These are phyloP conservation scores for Gomphus sp. DNA, from an alignment of 1,284 basidiomycete species.

Conservation along the genomic window DNA sequence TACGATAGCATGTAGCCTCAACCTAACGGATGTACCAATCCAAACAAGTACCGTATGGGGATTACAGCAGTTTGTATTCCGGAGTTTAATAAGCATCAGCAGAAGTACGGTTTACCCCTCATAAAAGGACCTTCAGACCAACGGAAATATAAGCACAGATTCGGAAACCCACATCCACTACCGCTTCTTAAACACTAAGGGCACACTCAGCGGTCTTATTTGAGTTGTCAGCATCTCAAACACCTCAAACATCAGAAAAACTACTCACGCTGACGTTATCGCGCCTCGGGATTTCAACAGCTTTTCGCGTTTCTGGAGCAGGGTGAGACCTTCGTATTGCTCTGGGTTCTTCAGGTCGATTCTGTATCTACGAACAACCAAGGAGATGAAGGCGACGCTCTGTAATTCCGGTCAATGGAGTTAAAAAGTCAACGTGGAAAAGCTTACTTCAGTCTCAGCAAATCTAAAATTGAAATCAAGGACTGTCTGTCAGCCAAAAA, in stretches of 20 bases:
- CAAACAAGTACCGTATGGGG: too few species aligned
- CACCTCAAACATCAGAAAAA: background rate
- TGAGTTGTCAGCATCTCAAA: background rate
- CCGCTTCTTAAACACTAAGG: slow-evolving; percentile 4
- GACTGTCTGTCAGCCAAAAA: background rate
- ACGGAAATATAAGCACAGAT: too few species aligned
- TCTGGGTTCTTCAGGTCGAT: slow-evolving; percentile 15
- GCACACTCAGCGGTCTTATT: slow-evolving; percentile 3
- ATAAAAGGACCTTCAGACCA: too few species aligned
- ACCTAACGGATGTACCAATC: too few species aligned
- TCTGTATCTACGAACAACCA: slow-evolving; percentile 17
- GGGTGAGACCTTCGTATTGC: slow-evolving; percentile 11
- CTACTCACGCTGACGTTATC: slow-evolving; percentile 7
- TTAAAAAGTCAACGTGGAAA: background rate
- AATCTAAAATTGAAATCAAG: slow-evolving; percentile 14
- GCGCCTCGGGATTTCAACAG: background rate
- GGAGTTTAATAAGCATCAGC: too few species aligned
- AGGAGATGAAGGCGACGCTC: slow-evolving; percentile 14
- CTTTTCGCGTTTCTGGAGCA: slow-evolving; percentile 9
- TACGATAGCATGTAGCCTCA: too few species aligned
- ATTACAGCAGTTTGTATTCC: too few species aligned
- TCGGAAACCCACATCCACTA: background rate
- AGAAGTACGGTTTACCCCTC: too few species aligned
- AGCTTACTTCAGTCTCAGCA: slow-evolving; percentile 4
- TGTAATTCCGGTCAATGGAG: background rate